Conservation (phyloP, 129 eudicot species). For the Cynara cardunculus region DNA sequence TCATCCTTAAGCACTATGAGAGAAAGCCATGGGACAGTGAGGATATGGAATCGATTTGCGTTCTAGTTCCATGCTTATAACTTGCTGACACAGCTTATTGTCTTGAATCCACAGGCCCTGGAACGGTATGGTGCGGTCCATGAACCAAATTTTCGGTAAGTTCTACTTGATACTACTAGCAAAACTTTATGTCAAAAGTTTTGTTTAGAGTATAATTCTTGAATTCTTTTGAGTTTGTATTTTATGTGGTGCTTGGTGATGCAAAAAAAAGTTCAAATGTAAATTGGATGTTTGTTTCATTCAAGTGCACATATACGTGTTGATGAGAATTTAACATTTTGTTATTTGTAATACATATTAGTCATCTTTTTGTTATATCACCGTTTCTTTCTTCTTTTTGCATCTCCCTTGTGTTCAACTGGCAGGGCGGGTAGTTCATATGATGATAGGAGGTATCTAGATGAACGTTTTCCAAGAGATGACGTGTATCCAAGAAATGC, state of each 20-base stretch:
- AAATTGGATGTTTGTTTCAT: not conserved
- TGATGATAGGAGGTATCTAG: constrained; percentile 87
- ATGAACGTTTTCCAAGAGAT: constrained; percentile 79
- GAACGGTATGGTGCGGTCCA: constrained; percentile 85
- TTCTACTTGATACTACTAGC: constrained; percentile 23
- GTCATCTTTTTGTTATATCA: constrained; percentile 14
- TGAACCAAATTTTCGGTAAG: constrained; percentile 93
- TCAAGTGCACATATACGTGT: not conserved
- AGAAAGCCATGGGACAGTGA: constrained; percentile 89
- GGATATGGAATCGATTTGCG: constrained; percentile 94
- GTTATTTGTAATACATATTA: not conserved
- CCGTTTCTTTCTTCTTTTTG: constrained; percentile 27
- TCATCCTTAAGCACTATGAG: constrained; percentile 70
- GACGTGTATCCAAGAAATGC: constrained; percentile 52
- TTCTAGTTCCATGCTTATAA: constrained; percentile 72
- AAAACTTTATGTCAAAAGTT: constrained; percentile 3
- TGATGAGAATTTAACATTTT: not conserved
- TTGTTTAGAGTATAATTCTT: not conserved
- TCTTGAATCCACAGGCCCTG: constrained; percentile 99
- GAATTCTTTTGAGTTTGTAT: not conserved
- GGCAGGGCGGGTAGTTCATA: constrained; percentile 76
- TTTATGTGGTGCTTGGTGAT: not conserved
- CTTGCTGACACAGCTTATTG: constrained; percentile 95
- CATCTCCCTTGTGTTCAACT: constrained; percentile 31
- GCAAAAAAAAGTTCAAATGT: not conserved